Percentiles rank a stretch among this genome's conserved stretches.
Conservation (phyloP, 1,139 yeast genomes). For the Insectozyma bohioensis region DNA sequence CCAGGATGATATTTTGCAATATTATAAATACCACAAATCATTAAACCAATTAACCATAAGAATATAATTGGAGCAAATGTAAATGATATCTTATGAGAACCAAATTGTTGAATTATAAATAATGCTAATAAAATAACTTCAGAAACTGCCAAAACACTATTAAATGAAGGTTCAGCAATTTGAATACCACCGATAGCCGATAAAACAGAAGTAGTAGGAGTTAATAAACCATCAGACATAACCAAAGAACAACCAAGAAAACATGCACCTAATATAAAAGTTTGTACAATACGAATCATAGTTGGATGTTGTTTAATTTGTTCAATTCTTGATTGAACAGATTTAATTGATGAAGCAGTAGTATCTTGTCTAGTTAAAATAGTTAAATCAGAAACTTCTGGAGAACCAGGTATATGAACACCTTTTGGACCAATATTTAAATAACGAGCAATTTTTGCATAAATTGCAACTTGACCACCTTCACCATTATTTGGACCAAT, state of each 20-base stretch:
- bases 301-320: slow-evolving; percentile 22
- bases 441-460: slow-evolving; percentile 53
- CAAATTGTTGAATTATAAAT: slow-evolving; percentile 47
- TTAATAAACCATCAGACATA: slow-evolving; percentile 57
- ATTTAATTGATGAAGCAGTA: slow-evolving; percentile 23
- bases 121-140: slow-evolving; percentile 46
- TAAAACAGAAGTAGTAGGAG: slow-evolving; percentile 62
- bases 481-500: slow-evolving; percentile 58
- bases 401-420: slow-evolving; percentile 41
- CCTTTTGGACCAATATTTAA: slow-evolving; percentile 50
- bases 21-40: slow-evolving; percentile 47
- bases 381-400: slow-evolving; percentile 34
- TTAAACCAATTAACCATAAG: slow-evolving; percentile 48
- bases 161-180: slow-evolving; percentile 42
- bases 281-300: slow-evolving; percentile 28
- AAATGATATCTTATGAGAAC: slow-evolving; percentile 41
- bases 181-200: slow-evolving; percentile 52
- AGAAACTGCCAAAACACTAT: slow-evolving; percentile 44
- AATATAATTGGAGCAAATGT: slow-evolving; percentile 55
- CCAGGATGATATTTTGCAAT: slow-evolving; percentile 42
- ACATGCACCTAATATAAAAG: slow-evolving; percentile 38
- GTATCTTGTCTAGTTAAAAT: slow-evolving; percentile 44
- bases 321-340: slow-evolving; percentile 16
- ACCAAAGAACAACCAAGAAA: slow-evolving; percentile 57
- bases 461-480: slow-evolving; percentile 63